Evolutionary conservation across 2,329 filamentous ascomycete species (phyloP), one percentile per base, ranked within the genome.

Genomic region (Fulvia fulva): DNA sequence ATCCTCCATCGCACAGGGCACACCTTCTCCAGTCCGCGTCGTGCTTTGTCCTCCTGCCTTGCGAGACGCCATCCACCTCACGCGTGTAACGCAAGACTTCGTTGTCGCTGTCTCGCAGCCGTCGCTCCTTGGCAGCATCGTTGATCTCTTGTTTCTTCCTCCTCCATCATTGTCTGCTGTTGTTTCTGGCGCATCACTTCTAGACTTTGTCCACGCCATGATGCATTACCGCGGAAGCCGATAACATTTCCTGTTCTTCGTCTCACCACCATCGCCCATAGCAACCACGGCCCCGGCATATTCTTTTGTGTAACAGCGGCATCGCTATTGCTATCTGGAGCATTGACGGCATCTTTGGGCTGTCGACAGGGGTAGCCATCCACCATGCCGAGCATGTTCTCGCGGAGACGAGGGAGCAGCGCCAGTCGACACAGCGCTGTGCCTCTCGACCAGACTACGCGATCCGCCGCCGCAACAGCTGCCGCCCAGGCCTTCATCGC

Each of bases 381-480:
- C 54, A 58, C 41, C 21, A 61, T 61, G 59, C 55, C 59, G 30
- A 57, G 51, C 43, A 50, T 63, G 51, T 63, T 61, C 54, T 58
- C 55, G 47, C 58, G 62, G 16, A 55, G 60, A 21, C 55, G 57
- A 34, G 62, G 60, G 32, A 64, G 62, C 60, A 60, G 55, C 45
- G 60, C 62, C 45, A 52, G 51, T 34, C 61, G 62, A 43, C 22
- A 58, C 19, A 58, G 47, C 58, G 65, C 45, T 28, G 46, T 19
- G 23, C 55, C 65, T 11, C 37, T 66, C 75, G 90, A 86, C 83
- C 85, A 83, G 58, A 61, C 78, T 81, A 87, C 86, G 70, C 81
- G 89, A 56, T 87, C 87, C 69, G 91, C 90, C 58, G 85, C 91
- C 55, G 86, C 88, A 49, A 91, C 91, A 57, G 91, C 92, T 60